Percentiles rank a stretch among this genome's conserved stretches.
Conservation (phyloP, 202 grass and related monocot species). For the Setaria italica region DNA sequence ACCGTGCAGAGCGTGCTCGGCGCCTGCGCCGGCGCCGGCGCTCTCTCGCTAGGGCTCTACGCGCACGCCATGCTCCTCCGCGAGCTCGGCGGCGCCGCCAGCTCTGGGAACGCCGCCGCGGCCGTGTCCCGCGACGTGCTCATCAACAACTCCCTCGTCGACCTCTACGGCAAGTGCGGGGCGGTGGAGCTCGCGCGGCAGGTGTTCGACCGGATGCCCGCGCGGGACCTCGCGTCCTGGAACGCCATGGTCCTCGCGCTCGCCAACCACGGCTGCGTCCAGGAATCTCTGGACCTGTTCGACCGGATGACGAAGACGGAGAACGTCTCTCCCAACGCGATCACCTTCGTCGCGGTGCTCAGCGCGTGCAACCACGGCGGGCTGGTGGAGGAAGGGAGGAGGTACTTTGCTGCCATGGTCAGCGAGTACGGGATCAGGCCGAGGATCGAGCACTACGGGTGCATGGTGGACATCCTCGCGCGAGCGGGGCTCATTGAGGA, state of each 20-base stretch:
- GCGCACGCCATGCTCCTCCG: constrained; percentile 72
- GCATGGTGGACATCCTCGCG: constrained; percentile 90
- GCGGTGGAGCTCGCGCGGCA: constrained; percentile 59
- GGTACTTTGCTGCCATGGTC: constrained; percentile 70
- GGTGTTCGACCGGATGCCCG: constrained; percentile 81
- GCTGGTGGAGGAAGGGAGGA: constrained; percentile 62
- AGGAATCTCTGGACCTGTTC: constrained; percentile 60
- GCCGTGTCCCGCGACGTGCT: constrained; percentile 60
- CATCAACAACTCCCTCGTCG: constrained; percentile 86
- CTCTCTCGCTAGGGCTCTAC: constrained; percentile 79
- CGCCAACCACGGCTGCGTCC: constrained; percentile 65
- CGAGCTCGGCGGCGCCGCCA: constrained; percentile 39
- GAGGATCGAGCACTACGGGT: constrained; percentile 85
- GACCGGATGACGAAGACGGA: constrained; percentile 43
- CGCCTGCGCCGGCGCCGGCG: constrained; percentile 60
- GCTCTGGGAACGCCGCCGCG: background rate
- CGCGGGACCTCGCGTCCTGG: constrained; percentile 70
- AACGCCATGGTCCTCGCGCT: constrained; percentile 83
- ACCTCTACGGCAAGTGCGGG: constrained; percentile 81
- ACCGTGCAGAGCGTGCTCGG: constrained; percentile 83
- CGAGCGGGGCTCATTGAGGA: constrained; percentile 75
- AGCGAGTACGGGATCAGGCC: constrained; percentile 55
- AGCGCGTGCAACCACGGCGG: constrained; percentile 84
- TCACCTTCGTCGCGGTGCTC: constrained; percentile 72
- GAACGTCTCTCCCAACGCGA: constrained; percentile 59